phyloP scores from a whole-genome alignment of 345 rosid species.

The Kandelia obovata region DNA sequence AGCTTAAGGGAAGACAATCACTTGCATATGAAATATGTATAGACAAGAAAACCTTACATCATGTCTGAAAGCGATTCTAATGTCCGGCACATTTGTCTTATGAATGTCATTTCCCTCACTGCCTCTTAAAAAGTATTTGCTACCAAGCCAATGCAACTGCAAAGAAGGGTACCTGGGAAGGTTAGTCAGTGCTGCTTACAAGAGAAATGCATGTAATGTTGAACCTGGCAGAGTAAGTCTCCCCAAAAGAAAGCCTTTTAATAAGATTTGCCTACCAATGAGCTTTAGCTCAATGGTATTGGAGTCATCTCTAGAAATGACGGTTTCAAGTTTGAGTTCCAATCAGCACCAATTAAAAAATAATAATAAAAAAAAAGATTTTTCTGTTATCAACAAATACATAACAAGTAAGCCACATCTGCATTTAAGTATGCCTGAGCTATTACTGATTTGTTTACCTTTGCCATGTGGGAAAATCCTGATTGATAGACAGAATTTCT shows the following conservation, averaged over 20 bases:
- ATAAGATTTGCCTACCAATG: neutral
- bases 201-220: no score
- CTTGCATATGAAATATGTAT: neutral
- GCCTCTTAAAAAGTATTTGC: slow-evolving; percentile 37
- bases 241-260: no score
- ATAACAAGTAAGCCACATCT: neutral
- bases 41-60: slow-evolving; percentile 22
- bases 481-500: slow-evolving; percentile 56
- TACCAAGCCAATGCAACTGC: slow-evolving; percentile 52
- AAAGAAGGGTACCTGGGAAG: neutral
- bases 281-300: neutral
- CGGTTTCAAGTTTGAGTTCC: no score
- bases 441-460: slow-evolving; percentile 27
- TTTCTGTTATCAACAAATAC: neutral
- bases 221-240: no score
- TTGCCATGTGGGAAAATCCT: slow-evolving; percentile 43
- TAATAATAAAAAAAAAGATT: no score
- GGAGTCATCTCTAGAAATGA: no score
- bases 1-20: neutral
- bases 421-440: neutral
- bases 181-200: no score
- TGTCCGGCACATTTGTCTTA: slow-evolving; percentile 43
- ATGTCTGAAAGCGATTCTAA: slow-evolving; percentile 42
- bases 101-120: slow-evolving; percentile 50
- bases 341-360: neutral